Conservation (phyloP, 768 basidiomycete species). For the Rhizopogon vinicolor region DNA sequence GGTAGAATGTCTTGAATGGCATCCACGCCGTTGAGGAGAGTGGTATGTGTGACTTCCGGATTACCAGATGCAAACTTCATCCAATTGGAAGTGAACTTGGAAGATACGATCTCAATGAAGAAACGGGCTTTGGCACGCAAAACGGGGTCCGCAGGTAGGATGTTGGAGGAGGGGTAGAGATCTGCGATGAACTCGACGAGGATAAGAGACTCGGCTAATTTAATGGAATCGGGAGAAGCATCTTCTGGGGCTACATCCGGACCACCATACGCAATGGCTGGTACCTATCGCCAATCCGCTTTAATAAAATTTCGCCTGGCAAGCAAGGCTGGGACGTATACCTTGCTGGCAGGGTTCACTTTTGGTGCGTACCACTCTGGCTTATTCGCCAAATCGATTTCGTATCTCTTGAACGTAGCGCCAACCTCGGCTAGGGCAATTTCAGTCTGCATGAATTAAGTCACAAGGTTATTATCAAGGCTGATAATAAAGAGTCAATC, state of each 20-base stretch:
- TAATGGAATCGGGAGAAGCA: constrained; percentile 56
- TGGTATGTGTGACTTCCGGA: neutral
- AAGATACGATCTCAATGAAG: constrained; percentile 53
- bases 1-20: constrained; percentile 49
- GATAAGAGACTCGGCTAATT: constrained; percentile 61
- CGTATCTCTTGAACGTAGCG: constrained; percentile 42
- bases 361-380: constrained; percentile 64
- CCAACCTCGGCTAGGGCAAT: constrained; percentile 58
- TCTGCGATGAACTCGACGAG: constrained; percentile 67
- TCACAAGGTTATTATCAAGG: neutral
- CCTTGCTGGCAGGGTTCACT: constrained; percentile 67
- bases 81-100: constrained; percentile 34
- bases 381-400: constrained; percentile 62
- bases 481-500: constrained; percentile 2
- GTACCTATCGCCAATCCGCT: constrained; percentile 31
- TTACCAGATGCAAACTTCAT: neutral
- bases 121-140: constrained; percentile 55
- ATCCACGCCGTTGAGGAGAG: constrained; percentile 38
- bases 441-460: constrained; percentile 35
- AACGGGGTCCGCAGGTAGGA: constrained; percentile 55
- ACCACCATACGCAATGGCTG: constrained; percentile 59
- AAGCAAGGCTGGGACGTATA: constrained; percentile 16
- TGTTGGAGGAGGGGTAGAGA: constrained; percentile 40
- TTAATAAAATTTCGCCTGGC: neutral
- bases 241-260: constrained; percentile 48